Base-by-base conservation (phyloP, 2,329 filamentous ascomycete genomes). In the Pseudogymnoascus sp. region DNA sequence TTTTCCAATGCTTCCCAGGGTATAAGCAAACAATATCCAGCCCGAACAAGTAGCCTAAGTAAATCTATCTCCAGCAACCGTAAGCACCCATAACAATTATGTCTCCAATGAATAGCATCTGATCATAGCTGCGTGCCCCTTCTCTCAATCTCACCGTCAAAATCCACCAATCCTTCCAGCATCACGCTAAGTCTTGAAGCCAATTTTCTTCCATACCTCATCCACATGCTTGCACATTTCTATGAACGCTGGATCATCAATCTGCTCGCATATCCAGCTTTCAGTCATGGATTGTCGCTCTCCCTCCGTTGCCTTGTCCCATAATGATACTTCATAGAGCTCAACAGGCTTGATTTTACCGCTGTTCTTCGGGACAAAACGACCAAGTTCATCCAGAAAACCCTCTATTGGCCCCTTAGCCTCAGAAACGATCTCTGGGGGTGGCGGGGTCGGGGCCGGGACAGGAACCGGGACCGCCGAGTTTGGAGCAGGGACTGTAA, bases 141-240 rank as follows among this genome's bases (percentile, higher is more conserved):
- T 73, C 93, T 99, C 65, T 98, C 75, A 95, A 91, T 73, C 79
- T 98, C 62, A 96, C 90, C 74, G 14, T 57, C 21, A n/a, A 11
- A 34, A 57, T 34, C n/a, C n/a, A 31, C 25, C n/a, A 11, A 13
- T 10, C 7, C 11, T 4, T 34, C 16, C 51, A 4, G 28, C 4
- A 34, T 13, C 8, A 34, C 28, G 21, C n/a, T 57, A 71, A 64
- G 75, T 69, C n/a, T 75, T 78, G n/a, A 81, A 70, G n/a, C 75
- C 77, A 62, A 80, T 75, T 39, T 77, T 75, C 64, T 75, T 74
- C 82, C 81, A 84, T 66, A 79, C 77, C 11, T 73, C 73, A 61
- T 79, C 78, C 54, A 81, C 75, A 70, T 84, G 81, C 65, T 80
- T 75, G 61, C 80, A 79, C n/a, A 85, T 71, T 16, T 75, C 77